These are phyloP conservation scores for Bryopsis sp. DNA, from an alignment of 139 green algal genomes.

Conservation along the genomic window DNA sequence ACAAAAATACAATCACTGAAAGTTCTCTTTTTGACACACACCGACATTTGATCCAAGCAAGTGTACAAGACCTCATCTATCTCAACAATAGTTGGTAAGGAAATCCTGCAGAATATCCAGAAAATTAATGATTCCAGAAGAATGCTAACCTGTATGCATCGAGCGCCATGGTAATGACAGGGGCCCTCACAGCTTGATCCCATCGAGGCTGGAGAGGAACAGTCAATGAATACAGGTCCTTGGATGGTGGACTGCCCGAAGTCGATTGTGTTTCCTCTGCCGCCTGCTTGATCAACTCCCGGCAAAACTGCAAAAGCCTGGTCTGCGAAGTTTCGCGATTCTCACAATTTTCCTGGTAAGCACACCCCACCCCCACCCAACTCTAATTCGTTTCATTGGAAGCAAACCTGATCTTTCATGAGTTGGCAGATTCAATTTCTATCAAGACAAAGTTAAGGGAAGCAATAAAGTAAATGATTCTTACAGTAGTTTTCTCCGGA, in stretches of 20 bases:
- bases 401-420: background rate
- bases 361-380: background rate
- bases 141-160: constrained; percentile 13
- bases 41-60: no score
- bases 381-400: background rate
- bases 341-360: background rate
- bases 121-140: background rate
- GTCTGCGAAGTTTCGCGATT: background rate
- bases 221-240: background rate
- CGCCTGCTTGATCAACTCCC: constrained; percentile 7
- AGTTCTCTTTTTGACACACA: no score
- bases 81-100: no score
- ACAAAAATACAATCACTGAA: no score
- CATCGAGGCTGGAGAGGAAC: constrained; percentile 6
- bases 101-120: background rate
- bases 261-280: background rate
- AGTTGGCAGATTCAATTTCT: background rate
- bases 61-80: no score
- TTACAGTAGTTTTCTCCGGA: background rate
- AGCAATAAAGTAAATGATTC: no score
- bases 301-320: constrained; percentile 8
- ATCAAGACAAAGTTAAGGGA: no score
- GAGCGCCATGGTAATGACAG: constrained; percentile 8
- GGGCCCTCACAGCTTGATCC: constrained; percentile 15
- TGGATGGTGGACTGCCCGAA: background rate